These are phyloP conservation scores for Penicillium parvum DNA, from an alignment of 495 filamentous ascomycete species.

Conservation along the genomic window DNA sequence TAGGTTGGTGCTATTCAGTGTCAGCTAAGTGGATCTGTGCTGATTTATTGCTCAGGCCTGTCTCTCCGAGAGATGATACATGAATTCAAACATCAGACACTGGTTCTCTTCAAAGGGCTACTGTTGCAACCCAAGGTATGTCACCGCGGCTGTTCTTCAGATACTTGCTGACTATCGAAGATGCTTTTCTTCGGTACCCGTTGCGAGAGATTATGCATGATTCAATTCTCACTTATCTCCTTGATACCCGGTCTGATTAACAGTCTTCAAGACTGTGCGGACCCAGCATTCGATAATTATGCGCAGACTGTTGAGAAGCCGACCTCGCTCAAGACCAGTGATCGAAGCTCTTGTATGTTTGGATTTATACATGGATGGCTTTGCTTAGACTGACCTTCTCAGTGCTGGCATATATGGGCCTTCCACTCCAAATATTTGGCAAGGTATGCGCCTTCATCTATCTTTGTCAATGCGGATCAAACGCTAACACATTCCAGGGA, in stretches of 20 bases:
- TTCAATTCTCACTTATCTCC: conserved; percentile 93
- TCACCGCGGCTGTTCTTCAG: not conserved
- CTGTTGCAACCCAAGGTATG: conserved; percentile 90
- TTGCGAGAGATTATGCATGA: conserved; percentile 94
- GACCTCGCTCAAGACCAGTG: conserved; percentile 85
- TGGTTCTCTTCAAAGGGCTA: conserved; percentile 90
- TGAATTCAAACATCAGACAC: conserved; percentile 87
- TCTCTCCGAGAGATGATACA: conserved; percentile 88
- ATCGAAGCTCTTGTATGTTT: conserved; percentile 68
- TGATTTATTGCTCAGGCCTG: conserved; percentile 49
- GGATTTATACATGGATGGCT: not conserved
- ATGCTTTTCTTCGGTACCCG: conserved; percentile 98
- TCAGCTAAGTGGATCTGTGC: not conserved
- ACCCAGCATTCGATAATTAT: conserved; percentile 81
- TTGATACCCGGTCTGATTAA: conserved; percentile 87
- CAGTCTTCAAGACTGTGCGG: conserved; percentile 83
- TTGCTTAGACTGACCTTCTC: conserved; percentile 25
- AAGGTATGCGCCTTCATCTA: conserved; percentile 52
- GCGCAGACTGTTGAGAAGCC: conserved; percentile 70
- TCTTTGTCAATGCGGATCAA: not conserved
- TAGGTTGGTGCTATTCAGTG: conserved; percentile 52
- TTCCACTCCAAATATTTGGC: conserved; percentile 92
- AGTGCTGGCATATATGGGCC: conserved; percentile 89
- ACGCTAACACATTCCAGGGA: conserved; percentile 52
- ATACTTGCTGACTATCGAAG: conserved; percentile 41